Conservation (phyloP, 1,139 yeast genomes). For the Blastobotrys proliferans region DNA sequence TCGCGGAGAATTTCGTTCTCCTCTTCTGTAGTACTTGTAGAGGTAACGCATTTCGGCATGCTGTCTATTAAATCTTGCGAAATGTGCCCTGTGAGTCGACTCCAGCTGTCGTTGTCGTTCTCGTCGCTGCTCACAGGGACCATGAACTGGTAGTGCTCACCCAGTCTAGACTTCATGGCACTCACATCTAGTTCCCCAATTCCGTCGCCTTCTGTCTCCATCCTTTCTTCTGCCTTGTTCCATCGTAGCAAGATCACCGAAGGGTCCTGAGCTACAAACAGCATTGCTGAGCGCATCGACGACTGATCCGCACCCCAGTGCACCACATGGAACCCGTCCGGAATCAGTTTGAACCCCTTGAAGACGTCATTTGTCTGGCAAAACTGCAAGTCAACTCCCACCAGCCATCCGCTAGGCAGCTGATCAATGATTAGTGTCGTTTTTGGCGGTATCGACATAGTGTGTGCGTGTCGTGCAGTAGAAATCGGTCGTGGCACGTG, state of each 20-base stretch:
- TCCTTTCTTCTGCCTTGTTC: conserved; percentile 29
- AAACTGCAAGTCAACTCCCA: conserved; percentile 40
- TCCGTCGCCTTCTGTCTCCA: conserved; percentile 27
- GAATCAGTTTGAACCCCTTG: conserved; percentile 38
- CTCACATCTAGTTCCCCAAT: conserved; percentile 33
- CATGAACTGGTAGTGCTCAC: conserved; percentile 35
- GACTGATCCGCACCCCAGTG: conserved; percentile 36
- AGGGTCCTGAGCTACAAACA: conserved; percentile 26
- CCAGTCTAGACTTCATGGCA: conserved; percentile 24
- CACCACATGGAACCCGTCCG: conserved; percentile 38
- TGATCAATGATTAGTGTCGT: conserved; percentile 31
- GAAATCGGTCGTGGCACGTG: no score
- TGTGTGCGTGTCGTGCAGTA: no score
- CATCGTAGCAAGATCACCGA: conserved; percentile 29
- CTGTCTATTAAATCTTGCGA: conserved; percentile 18
- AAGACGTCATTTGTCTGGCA: conserved; percentile 36
- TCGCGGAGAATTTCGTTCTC: conserved; percentile 37
- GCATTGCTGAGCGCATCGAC: conserved; percentile 32
- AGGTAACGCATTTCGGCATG: conserved; percentile 32
- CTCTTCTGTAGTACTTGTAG: conserved; percentile 40
- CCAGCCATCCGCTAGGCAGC: conserved; percentile 32
- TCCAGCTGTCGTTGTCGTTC: conserved; percentile 32
- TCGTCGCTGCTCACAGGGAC: conserved; percentile 27
- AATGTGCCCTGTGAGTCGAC: conserved; percentile 23
- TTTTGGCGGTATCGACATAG: conserved; percentile 26